phyloP scores from a whole-genome alignment of 2,329 filamentous ascomycete species.

The Colletotrichum viniferum region DNA sequence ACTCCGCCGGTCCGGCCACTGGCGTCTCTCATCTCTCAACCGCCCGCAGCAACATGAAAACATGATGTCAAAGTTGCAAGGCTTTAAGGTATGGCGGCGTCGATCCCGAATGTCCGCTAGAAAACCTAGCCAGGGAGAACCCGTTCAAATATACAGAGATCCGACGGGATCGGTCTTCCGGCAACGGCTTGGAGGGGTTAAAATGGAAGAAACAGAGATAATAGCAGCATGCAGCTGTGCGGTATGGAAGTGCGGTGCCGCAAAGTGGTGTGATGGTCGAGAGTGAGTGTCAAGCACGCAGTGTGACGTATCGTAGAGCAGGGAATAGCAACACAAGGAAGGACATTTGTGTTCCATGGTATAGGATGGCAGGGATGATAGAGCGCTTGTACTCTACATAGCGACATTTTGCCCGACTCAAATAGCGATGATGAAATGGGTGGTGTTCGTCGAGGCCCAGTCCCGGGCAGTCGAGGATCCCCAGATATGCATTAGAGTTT shows the following conservation, averaged over 20 bases:
- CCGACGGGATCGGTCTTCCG: not conserved
- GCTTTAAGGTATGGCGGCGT: not conserved
- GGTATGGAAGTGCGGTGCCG: not conserved
- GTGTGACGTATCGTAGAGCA: not conserved
- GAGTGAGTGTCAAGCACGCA: not conserved
- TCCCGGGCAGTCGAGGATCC: not conserved
- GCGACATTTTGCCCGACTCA: not conserved
- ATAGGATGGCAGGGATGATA: not conserved
- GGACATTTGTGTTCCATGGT: not conserved
- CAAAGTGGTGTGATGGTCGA: not conserved
- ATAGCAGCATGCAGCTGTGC: not conserved
- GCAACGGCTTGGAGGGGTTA: not conserved
- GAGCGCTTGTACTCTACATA: not conserved
- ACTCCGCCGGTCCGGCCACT: not conserved
- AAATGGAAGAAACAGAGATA: not conserved
- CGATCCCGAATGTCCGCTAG: constrained; percentile 1
- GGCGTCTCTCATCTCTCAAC: not conserved
- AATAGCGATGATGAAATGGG: not conserved
- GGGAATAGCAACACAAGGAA: not conserved
- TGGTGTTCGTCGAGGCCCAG: not conserved
- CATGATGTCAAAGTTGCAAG: not conserved
- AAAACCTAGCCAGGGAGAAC: not conserved
- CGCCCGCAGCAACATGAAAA: not conserved
- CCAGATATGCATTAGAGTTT: constrained; percentile 6
- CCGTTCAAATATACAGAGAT: not conserved